phyloP scores from a whole-genome alignment of 2,329 filamentous ascomycete species.

The Pseudofabraea citricarpa region DNA sequence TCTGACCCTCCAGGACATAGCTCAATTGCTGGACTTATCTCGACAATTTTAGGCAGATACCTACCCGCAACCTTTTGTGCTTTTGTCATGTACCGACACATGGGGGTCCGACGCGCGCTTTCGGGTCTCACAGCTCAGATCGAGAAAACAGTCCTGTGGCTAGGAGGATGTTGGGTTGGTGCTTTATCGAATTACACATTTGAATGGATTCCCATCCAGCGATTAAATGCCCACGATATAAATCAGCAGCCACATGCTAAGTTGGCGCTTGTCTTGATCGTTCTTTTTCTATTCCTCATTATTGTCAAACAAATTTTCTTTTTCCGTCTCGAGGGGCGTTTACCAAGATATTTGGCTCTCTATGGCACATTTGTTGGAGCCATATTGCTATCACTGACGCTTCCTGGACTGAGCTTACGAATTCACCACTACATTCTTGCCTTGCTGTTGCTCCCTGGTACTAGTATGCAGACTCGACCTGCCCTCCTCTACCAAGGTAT shows the following conservation, averaged over 20 bases:
- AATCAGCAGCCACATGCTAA: slow-evolving; percentile 84
- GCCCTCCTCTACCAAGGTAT: slow-evolving; percentile 85
- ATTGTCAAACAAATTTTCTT: slow-evolving; percentile 75
- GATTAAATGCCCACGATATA: slow-evolving; percentile 87
- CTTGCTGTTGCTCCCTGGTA: slow-evolving; percentile 81
- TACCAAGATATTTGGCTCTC: slow-evolving; percentile 71
- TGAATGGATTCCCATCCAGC: slow-evolving; percentile 86
- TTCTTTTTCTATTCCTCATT: slow-evolving; percentile 65
- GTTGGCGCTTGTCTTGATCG: slow-evolving; percentile 72
- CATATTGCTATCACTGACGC: slow-evolving; percentile 65
- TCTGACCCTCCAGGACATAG: slow-evolving; percentile 75
- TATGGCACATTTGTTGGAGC: slow-evolving; percentile 64
- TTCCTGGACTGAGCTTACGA: slow-evolving; percentile 76
- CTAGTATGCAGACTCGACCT: slow-evolving; percentile 80
- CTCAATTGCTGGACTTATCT: slow-evolving; percentile 67
- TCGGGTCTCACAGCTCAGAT: slow-evolving; percentile 72
- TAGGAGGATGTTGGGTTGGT: slow-evolving; percentile 87
- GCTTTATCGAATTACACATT: slow-evolving; percentile 94
- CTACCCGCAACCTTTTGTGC: slow-evolving; percentile 83
- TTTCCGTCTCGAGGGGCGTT: slow-evolving; percentile 78
- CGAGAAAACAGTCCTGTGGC: slow-evolving; percentile 86
- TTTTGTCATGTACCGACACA: slow-evolving; percentile 83
- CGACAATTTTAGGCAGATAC: slow-evolving; percentile 73
- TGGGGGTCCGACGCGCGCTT: slow-evolving; percentile 69
- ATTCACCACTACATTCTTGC: slow-evolving; percentile 95